Evolutionary conservation across 2,329 filamentous ascomycete genomes (phyloP), one percentile per base, ranked within the genome.

Genomic region (Pyrenochaeta sp.): DNA sequence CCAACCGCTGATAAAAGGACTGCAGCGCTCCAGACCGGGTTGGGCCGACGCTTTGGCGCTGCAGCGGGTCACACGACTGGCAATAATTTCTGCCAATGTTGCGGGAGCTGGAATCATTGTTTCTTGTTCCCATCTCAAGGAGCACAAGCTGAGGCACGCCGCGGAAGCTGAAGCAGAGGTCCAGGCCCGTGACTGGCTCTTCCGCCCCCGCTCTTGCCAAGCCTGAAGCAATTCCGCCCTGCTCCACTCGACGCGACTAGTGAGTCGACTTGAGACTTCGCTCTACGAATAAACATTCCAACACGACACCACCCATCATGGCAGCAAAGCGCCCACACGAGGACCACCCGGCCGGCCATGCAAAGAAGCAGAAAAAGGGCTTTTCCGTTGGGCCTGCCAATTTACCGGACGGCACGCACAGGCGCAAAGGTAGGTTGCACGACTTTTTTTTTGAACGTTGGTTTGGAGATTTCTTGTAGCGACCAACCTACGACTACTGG

Each of bases 351-450:
- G 45, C 38, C 39, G 48, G 36, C 21, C 35, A 51, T 10, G 44
- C 43, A 7, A 80, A 82, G 63, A 82, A 80, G 52, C 62, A 66
- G 51, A 81, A 75, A 54, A 87, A 88, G 58, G 90, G 89, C 36
- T 96, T 97, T 75, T 82, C 82, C 27, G 88, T 96, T 43, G 93
- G 92, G 0, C 92, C 93, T 20, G 88, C 88, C 24, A 96, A 96
- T 69, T 79, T 97, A 18, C 93, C 93, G 27, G 92, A 96, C 69
- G 92, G 93, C 41, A 87, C 87, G 15, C 90, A 94, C 81, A 84
- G 84, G 63, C 86, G 93, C 61, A 96, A 96, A 77, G 80, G 84
- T 85, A 63, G 29, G 50, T 31, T 4, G n/a, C 6, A 49, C 22
- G 29, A 9, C 31, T 31, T 20, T 29, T 23, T 28, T 23, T 31